A percentile compares a stretch with the other conserved stretches of the same genome.
phyloP scores from a whole-genome alignment of 2,329 filamentous ascomycete genomes.

The Aureobasidium sp. region DNA sequence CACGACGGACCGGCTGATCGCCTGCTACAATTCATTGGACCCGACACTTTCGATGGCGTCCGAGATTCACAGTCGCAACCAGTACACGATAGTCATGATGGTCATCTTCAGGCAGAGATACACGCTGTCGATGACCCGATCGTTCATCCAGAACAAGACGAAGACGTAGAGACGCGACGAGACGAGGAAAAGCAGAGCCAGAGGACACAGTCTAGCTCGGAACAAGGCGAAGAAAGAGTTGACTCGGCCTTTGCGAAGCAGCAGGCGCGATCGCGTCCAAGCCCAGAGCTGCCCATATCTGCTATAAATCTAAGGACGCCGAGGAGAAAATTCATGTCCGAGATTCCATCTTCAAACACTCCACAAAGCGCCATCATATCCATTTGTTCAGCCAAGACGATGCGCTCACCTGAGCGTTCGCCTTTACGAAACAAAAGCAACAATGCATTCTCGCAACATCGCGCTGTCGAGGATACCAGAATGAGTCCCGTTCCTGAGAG shows the following conservation, averaged over 20 bases:
- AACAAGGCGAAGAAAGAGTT: neutral
- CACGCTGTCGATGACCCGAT: neutral
- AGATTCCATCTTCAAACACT: conserved; percentile 24
- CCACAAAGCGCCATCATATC: conserved; percentile 20
- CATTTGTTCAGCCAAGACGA: conserved; percentile 11
- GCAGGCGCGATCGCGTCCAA: conserved; percentile 12
- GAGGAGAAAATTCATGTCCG: conserved; percentile 2
- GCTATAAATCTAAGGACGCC: neutral
- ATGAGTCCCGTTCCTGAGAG: conserved; percentile 7
- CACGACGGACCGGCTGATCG: neutral
- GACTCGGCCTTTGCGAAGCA: conserved; percentile 15
- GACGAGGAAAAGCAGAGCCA: neutral
- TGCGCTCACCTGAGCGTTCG: conserved; percentile 14
- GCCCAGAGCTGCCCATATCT: neutral
- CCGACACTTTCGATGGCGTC: neutral
- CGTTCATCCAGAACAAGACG: neutral
- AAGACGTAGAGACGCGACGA: neutral
- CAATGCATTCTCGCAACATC: conserved; percentile 1
- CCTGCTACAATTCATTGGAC: neutral
- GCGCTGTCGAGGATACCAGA: neutral
- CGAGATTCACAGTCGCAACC: conserved; percentile 1
- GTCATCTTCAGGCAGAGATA: too few relatives aligned
- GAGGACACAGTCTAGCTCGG: neutral
- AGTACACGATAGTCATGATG: too few relatives aligned
- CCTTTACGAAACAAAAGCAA: conserved; percentile 18